Percentiles rank a stretch among this genome's conserved stretches.
Evolutionary conservation across 495 filamentous ascomycete genomes (phyloP).

Genomic region (Podospora conica): DNA sequence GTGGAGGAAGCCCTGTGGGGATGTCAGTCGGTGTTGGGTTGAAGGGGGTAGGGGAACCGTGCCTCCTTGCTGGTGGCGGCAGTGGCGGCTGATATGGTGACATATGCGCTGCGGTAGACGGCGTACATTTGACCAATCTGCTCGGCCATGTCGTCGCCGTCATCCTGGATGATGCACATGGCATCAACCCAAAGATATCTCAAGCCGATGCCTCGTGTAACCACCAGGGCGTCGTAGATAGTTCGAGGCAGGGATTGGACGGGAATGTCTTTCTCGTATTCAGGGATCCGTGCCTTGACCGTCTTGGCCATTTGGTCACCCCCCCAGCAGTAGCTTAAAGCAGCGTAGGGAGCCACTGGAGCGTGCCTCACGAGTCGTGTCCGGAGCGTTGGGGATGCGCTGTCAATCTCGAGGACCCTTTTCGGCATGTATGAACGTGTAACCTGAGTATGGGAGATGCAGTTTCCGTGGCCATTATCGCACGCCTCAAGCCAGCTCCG

Average conservation of each 20-base stretch:
- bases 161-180: constrained; percentile 23
- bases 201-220: constrained; percentile 12
- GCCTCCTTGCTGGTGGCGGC: background rate
- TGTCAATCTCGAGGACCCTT: background rate
- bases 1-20: constrained; percentile 6
- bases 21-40: background rate
- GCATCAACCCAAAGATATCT: constrained; percentile 25
- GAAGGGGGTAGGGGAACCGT: background rate
- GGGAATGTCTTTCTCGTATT: constrained; percentile 2
- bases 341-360: constrained; percentile 9
- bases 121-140: constrained; percentile 9
- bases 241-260: constrained; percentile 11
- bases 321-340: constrained; percentile 19
- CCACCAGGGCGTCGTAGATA: constrained; percentile 22
- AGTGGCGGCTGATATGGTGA: constrained; percentile 9
- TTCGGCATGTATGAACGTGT: constrained; percentile 1
- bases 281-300: background rate
- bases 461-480: background rate
- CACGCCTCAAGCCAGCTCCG: constrained; percentile 1
- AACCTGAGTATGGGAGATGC: background rate
- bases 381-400: background rate
- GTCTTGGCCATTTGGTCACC: constrained; percentile 5
- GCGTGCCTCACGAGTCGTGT: background rate
- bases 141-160: constrained; percentile 1
- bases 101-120: constrained; percentile 8